These are phyloP conservation scores for Claviceps sp. DNA, from an alignment of 2,329 filamentous ascomycete genomes.

Conservation along the genomic window DNA sequence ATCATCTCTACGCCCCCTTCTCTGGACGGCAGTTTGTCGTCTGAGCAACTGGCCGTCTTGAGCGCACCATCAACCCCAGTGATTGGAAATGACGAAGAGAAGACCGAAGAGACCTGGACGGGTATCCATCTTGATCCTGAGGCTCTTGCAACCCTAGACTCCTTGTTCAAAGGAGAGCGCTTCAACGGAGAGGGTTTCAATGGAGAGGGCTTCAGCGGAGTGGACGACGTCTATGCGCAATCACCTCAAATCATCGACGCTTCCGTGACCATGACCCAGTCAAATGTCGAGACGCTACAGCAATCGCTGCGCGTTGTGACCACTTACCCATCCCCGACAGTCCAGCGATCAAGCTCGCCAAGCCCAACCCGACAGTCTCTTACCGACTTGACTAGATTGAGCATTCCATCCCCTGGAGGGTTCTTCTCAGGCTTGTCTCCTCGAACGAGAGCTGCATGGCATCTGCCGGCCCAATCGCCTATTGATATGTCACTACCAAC, in stretches of 20 bases:
- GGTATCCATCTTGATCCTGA: constrained; percentile 65
- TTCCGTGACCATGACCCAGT: constrained; percentile 14
- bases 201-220: constrained; percentile 29
- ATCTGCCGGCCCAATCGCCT: constrained; percentile 41
- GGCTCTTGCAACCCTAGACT: constrained; percentile 67
- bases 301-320: constrained; percentile 38
- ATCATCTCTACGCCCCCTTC: constrained; percentile 73
- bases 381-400: constrained; percentile 64
- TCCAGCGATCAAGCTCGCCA: constrained; percentile 15
- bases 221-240: constrained; percentile 41
- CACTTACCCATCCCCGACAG: constrained; percentile 15
- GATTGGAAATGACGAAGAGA: constrained; percentile 41
- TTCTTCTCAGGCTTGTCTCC: constrained; percentile 82
- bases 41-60: constrained; percentile 71
- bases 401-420: constrained; percentile 80
- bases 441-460: constrained; percentile 70
- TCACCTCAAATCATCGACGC: constrained; percentile 31
- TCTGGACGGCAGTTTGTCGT: constrained; percentile 75
- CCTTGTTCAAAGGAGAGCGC: constrained; percentile 42
- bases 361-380: constrained; percentile 37
- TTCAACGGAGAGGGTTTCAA: no score
- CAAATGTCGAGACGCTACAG: constrained; percentile 32
- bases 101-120: constrained; percentile 51
- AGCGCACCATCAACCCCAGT: constrained; percentile 80
- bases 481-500: constrained; percentile 52